These are phyloP conservation scores for Neopestalotiopsis clavispora DNA, from an alignment of 2,329 filamentous ascomycete species.

Conservation along the genomic window DNA sequence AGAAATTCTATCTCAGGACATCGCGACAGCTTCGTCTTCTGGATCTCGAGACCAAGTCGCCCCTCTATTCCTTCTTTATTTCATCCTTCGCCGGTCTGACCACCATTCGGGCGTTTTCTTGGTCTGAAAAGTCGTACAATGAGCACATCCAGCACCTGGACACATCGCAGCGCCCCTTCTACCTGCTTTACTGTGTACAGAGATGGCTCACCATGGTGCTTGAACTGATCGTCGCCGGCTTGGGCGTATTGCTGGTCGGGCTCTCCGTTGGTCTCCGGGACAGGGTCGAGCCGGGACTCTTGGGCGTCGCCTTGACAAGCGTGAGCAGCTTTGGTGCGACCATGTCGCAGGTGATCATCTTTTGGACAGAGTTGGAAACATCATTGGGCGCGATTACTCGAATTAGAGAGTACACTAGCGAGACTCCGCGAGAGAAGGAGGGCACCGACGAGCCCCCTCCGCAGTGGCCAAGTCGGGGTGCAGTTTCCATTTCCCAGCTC, in stretches of 20 bases:
- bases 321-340: conserved; percentile 12
- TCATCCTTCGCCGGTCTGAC: conserved; percentile 15
- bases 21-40: conserved; percentile 15
- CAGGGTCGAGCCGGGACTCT: conserved; percentile 6
- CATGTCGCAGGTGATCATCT: conserved; percentile 12
- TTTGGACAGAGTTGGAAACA: conserved; percentile 18
- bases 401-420: conserved; percentile 7
- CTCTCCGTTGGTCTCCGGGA: conserved; percentile 7
- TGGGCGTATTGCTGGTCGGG: conserved; percentile 11
- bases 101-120: conserved; percentile 11
- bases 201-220: conserved; percentile 17
- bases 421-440: conserved; percentile 14
- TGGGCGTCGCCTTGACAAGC: conserved; percentile 13
- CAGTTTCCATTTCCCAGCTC: conserved; percentile 5
- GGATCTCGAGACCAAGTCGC: conserved; percentile 16
- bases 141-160: conserved; percentile 14
- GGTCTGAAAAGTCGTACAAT: conserved; percentile 2
- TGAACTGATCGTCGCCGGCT: conserved; percentile 8
- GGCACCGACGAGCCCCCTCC: neutral
- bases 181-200: conserved; percentile 14
- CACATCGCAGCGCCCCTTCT: conserved; percentile 14
- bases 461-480: conserved; percentile 3
- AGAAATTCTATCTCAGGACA: conserved; percentile 14
- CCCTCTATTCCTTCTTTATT: conserved; percentile 16
- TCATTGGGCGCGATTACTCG: conserved; percentile 17